A percentile compares a stretch with the other conserved stretches of the same genome.
Conservation (phyloP, 768 basidiomycete genomes). For the Dendrothele bispora region DNA sequence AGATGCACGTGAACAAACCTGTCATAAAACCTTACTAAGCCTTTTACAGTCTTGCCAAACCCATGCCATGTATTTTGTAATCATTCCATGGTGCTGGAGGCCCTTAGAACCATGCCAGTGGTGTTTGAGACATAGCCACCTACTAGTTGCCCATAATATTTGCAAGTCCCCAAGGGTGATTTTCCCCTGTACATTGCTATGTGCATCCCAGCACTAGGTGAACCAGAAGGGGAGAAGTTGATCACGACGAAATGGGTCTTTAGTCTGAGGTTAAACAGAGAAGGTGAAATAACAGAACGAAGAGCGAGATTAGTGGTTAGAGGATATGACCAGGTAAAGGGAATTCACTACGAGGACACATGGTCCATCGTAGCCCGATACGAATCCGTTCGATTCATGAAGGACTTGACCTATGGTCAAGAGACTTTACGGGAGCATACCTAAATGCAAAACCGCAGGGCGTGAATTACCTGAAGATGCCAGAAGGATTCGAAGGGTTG, state of each 20-base stretch:
- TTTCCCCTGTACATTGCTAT: too few relatives aligned
- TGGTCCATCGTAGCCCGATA: slow-evolving; percentile 16
- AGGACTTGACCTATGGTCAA: slow-evolving; percentile 8
- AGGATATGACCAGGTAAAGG: slow-evolving; percentile 30
- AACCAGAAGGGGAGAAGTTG: not conserved
- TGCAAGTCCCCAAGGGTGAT: too few relatives aligned
- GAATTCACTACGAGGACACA: slow-evolving; percentile 29
- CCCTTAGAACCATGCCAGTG: too few relatives aligned
- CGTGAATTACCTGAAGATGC: not conserved
- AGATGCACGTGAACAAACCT: too few relatives aligned
- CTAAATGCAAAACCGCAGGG: not conserved
- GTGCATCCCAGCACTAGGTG: too few relatives aligned
- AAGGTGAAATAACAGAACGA: slow-evolving; percentile 23
- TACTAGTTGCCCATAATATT: too few relatives aligned
- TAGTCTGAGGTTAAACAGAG: slow-evolving; percentile 13
- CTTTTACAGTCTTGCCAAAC: too few relatives aligned
- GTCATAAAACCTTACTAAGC: too few relatives aligned
- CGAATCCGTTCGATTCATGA: not conserved
- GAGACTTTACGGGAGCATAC: not conserved
- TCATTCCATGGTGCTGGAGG: too few relatives aligned
- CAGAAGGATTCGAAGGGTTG: not conserved
- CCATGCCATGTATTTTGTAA: too few relatives aligned
- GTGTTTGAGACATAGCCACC: too few relatives aligned
- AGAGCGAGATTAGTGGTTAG: slow-evolving; percentile 27
- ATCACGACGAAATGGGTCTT: not conserved